A percentile compares a stretch with the other conserved stretches of the same genome.
Evolutionary conservation across 768 basidiomycete genomes (phyloP).

Genomic region (Lactifluus hygrophoroides): DNA sequence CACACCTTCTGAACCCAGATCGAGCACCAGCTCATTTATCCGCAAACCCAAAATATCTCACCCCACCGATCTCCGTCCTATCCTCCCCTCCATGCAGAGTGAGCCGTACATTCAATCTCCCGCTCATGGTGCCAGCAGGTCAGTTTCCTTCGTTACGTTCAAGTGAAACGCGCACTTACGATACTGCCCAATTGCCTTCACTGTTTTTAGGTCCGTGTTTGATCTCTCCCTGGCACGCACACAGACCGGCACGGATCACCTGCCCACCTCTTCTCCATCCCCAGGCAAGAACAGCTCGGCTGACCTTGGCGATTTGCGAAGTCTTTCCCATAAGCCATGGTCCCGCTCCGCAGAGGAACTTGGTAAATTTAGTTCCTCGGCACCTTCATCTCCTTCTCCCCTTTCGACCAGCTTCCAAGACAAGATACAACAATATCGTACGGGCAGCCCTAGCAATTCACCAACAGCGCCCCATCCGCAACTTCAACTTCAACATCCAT

Average conservation of each 20-base stretch:
- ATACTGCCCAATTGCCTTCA: too few species aligned
- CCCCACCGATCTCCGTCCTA: conserved; percentile 75
- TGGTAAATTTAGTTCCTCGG: conserved; percentile 38
- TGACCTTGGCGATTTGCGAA: conserved; percentile 57
- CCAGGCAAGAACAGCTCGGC: conserved; percentile 26
- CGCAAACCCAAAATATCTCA: conserved; percentile 77
- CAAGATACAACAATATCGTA: conserved; percentile 58
- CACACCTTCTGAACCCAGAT: conserved; percentile 34
- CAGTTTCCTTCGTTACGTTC: too few species aligned
- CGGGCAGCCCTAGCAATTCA: conserved; percentile 31
- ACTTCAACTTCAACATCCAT: conserved; percentile 26
- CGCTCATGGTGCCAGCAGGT: conserved; percentile 42
- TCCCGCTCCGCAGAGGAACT: conserved; percentile 77
- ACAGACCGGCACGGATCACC: conserved; percentile 35
- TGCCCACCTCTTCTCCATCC: conserved; percentile 27
- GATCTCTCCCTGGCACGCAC: conserved; percentile 46
- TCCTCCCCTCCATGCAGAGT: conserved; percentile 37
- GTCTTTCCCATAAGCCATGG: conserved; percentile 65
- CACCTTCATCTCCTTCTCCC: conserved; percentile 29
- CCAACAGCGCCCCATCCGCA: conserved; percentile 15
- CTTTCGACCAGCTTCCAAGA: conserved; percentile 48
- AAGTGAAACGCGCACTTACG: too few species aligned
- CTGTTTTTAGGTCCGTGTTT: conserved; percentile 53
- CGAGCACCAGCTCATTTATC: conserved; percentile 30
- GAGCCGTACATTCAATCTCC: conserved; percentile 37